Evolutionary conservation across 805 yeast species (phyloP).

Genomic region (Suhomyces pyralidae): DNA sequence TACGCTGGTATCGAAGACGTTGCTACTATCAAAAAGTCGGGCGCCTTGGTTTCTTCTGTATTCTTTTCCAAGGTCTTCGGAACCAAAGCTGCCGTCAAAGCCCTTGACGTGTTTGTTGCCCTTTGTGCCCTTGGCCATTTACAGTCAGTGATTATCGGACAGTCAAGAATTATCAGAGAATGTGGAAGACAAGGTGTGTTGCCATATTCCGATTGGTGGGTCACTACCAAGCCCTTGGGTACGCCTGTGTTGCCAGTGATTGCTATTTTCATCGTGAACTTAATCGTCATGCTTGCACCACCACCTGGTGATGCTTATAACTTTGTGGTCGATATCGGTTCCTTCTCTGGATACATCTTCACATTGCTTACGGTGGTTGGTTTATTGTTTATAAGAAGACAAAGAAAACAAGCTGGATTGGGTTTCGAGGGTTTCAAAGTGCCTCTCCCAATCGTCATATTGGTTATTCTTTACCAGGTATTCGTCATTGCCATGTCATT

Average conservation of each 20-base stretch:
- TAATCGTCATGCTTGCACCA: conserved; percentile 28
- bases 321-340: conserved; percentile 30
- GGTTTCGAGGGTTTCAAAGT: conserved; percentile 31
- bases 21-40: conserved; percentile 24
- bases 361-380: conserved; percentile 26
- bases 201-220: conserved; percentile 28
- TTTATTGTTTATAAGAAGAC: conserved; percentile 23
- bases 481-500: conserved; percentile 42
- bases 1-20: conserved; percentile 24
- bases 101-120: conserved; percentile 26
- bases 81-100: conserved; percentile 20
- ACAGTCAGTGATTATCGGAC: conserved; percentile 25
- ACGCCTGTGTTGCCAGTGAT: conserved; percentile 27
- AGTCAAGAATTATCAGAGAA: conserved; percentile 30
- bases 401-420: conserved; percentile 29
- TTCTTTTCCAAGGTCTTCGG: conserved; percentile 33
- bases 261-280: conserved; percentile 23
- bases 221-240: conserved; percentile 29
- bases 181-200: conserved; percentile 34
- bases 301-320: conserved; percentile 36
- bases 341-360: conserved; percentile 28
- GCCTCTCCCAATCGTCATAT: conserved; percentile 31
- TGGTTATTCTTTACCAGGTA: conserved; percentile 30
- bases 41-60: conserved; percentile 26
- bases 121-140: conserved; percentile 32